Conservation (phyloP, 2,329 filamentous ascomycete species). For the Spiromastix sp. region DNA sequence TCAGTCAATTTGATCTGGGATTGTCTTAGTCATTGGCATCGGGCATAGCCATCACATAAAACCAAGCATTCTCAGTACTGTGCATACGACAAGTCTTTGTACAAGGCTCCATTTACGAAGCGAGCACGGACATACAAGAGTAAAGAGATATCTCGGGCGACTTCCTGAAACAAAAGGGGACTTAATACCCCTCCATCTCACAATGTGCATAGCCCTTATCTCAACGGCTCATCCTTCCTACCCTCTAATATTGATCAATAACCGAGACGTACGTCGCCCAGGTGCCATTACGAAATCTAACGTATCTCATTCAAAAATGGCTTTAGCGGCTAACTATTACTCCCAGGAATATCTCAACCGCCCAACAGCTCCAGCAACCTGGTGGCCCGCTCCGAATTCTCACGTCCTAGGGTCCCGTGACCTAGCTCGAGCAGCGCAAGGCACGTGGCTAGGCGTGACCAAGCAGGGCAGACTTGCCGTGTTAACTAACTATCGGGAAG, state of each 20-base stretch:
- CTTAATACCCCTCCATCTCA: too few species aligned
- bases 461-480: slow-evolving; percentile 50
- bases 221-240: slow-evolving; percentile 68
- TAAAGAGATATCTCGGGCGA: too few species aligned
- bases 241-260: slow-evolving; percentile 64
- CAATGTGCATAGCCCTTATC: slow-evolving; percentile 68
- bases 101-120: too few species aligned
- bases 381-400: slow-evolving; percentile 47
- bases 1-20: too few species aligned
- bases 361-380: slow-evolving; percentile 48
- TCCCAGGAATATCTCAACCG: slow-evolving; percentile 51
- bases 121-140: too few species aligned
- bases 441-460: slow-evolving; percentile 56
- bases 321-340: too few species aligned
- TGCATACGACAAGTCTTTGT: too few species aligned
- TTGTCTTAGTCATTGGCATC: too few species aligned
- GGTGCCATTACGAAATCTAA: background rate
- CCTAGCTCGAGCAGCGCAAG: slow-evolving; percentile 47
- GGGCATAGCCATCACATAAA: too few species aligned
- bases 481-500: slow-evolving; percentile 55
- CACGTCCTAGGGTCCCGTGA: slow-evolving; percentile 53
- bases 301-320: too few species aligned
- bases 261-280: slow-evolving; percentile 51
- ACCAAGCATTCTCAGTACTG: too few species aligned
- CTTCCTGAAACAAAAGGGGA: too few species aligned